Base-by-base conservation (phyloP, 768 basidiomycete genomes). In the Leccinum fibrillosum region DNA sequence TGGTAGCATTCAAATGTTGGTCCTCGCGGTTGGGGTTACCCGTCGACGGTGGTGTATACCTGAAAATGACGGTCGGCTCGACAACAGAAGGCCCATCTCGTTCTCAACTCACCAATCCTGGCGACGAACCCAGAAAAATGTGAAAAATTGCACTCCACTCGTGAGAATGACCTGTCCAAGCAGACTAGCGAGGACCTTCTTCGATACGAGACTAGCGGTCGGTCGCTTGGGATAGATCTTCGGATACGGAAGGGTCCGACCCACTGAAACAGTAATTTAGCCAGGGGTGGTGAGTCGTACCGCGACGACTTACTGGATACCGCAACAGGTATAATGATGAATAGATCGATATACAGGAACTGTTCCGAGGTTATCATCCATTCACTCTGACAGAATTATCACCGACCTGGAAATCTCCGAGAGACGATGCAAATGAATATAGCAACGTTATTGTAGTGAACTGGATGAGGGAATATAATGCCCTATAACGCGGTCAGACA, bases 321-420 rank as follows among this genome's bases (percentile, higher is more conserved):
- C 42, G 97, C 97, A 50, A 98, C 83, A 1, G 97, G 97, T 49
- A 98, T 93, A 68, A 98, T 99, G 74, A 99, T 92, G 74, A 96
- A 94, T 35, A 99, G 80, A 73, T 99, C 97, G 62, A 99, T 98
- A 71, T 98, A 98, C 13, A 99, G 78, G 74, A 99, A 98, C 89
- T 92, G 66, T 54, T 51, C 15, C 61, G 56, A 47, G 32, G 52
- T 60, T 19, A 56, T 44, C n/a, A 64, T 28, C 62, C 17, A 26
- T 57, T 54, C 34, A 50, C 37, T 51, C 49, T 35, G n/a, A 62
- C 47, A 34, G 15, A 19, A 5, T 15, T 23, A 37, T 26, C 44
- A 59, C 83, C 54, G 59, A 90, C 94, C 84, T 98, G 90, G 72
- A 98, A 96, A 71, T 99, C 96, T 48, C 95, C 96, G 37, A 99